Percentiles rank a stretch among this genome's conserved stretches.
Conservation (phyloP, 176 grass and related monocot species). For the Aegilops tauschii region DNA sequence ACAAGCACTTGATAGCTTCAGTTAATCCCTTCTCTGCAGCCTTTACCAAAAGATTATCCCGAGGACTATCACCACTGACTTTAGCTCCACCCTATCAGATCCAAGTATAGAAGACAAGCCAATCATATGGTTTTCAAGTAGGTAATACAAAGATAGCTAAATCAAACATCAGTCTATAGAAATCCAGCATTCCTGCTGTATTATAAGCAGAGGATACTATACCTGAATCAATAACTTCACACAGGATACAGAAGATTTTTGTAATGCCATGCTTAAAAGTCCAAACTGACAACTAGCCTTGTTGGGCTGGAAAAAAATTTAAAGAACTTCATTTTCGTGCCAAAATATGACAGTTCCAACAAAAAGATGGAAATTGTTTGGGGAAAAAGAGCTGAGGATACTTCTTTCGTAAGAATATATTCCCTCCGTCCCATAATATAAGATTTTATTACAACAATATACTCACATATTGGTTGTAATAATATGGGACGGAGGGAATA, state of each 20-base stretch:
- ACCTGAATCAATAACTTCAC: constrained; percentile 40
- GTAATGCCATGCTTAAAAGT: neutral
- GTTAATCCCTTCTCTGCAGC: too few species aligned
- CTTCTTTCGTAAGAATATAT: neutral
- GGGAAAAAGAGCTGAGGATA: neutral
- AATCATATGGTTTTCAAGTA: neutral
- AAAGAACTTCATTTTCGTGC: neutral
- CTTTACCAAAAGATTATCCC: too few species aligned
- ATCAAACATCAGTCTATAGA: neutral
- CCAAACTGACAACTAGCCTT: neutral
- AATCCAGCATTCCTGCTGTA: neutral
- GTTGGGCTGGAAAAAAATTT: neutral
- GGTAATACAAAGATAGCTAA: neutral
- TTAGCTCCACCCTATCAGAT: neutral
- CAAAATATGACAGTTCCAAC: neutral
- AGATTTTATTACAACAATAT: too few species aligned
- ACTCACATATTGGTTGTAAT: too few species aligned
- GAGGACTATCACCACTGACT: too few species aligned
- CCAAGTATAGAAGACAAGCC: too few species aligned
- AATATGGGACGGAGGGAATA: too few species aligned
- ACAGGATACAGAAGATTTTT: neutral
- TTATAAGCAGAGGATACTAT: neutral
- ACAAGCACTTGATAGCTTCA: too few species aligned
- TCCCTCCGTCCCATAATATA: too few species aligned
- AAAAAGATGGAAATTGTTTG: neutral